phyloP scores from a whole-genome alignment of 345 rosid genomes.

The Gossypium sturtianum region DNA sequence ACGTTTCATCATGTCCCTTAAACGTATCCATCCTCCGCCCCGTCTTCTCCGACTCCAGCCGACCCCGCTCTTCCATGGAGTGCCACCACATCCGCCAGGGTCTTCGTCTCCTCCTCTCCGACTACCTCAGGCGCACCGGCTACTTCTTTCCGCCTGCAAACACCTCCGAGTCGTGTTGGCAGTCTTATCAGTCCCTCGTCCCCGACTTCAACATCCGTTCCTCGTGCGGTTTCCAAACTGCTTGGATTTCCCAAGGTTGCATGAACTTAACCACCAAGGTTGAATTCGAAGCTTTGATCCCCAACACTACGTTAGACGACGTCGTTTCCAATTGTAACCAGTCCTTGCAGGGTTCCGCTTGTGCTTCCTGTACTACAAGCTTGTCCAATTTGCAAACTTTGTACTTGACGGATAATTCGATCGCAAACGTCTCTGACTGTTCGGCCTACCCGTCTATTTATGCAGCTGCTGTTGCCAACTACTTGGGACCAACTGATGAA shows the following conservation, averaged over 20 bases:
- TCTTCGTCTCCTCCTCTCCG: slow-evolving; percentile 67
- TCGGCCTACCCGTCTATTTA: slow-evolving; percentile 53
- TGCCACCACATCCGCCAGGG: slow-evolving; percentile 64
- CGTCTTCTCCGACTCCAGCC: slow-evolving; percentile 12
- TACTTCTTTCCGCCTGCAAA: slow-evolving; percentile 54
- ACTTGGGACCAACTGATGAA: slow-evolving; percentile 57
- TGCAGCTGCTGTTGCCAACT: slow-evolving; percentile 60
- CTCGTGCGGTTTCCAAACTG: slow-evolving; percentile 61
- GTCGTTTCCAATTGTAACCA: slow-evolving; percentile 50
- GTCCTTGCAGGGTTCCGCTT: slow-evolving; percentile 61
- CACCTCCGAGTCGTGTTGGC: slow-evolving; percentile 72
- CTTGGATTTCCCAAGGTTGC: slow-evolving; percentile 76
- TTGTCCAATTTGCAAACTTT: slow-evolving; percentile 40
- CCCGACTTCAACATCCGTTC: slow-evolving; percentile 50
- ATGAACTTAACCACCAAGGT: slow-evolving; percentile 63
- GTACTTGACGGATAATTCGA: slow-evolving; percentile 36
- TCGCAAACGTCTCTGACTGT: slow-evolving; percentile 68
- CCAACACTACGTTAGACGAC: slow-evolving; percentile 23
- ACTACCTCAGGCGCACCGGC: slow-evolving; percentile 46
- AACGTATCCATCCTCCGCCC: slow-evolving; percentile 50
- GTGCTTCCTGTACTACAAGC: slow-evolving; percentile 62
- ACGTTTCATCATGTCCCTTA: slow-evolving; percentile 63
- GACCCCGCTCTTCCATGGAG: slow-evolving; percentile 12
- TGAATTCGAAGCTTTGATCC: slow-evolving; percentile 42
- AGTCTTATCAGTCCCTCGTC: slow-evolving; percentile 36